Percentiles rank a stretch among this genome's conserved stretches.
Evolutionary conservation across 768 basidiomycete genomes (phyloP).

Genomic region (Trametes cinnabarina): DNA sequence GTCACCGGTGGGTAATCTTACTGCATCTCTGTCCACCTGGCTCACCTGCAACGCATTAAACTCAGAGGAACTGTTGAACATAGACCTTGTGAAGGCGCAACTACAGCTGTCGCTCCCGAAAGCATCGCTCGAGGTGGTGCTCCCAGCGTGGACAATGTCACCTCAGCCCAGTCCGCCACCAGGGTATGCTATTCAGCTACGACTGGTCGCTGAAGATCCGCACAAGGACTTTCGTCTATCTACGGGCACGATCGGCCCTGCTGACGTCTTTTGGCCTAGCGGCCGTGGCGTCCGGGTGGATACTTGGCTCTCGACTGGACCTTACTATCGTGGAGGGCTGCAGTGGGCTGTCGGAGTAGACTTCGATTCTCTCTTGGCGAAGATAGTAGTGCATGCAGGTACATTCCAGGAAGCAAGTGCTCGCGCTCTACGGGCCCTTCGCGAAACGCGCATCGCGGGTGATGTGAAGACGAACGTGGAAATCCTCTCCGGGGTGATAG

Average conservation of each 20-base stretch:
- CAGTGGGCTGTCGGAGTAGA: slow-evolving; percentile 5
- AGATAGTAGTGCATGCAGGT: slow-evolving; percentile 26
- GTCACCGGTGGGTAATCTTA: slow-evolving; percentile 24
- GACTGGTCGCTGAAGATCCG: slow-evolving; percentile 36
- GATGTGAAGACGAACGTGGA: slow-evolving; percentile 16
- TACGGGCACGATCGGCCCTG: slow-evolving; percentile 29
- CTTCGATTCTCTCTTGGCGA: slow-evolving; percentile 30
- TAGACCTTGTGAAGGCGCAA: slow-evolving; percentile 34
- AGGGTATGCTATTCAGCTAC: slow-evolving; percentile 33
- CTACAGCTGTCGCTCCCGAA: slow-evolving; percentile 22
- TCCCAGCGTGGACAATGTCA: background rate
- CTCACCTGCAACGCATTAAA: background rate
- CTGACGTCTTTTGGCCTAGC: slow-evolving; percentile 14
- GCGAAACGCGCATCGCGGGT: slow-evolving; percentile 1
- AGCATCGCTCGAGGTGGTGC: background rate
- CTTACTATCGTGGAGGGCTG: background rate
- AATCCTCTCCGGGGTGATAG: slow-evolving; percentile 12
- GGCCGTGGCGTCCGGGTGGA: slow-evolving; percentile 27
- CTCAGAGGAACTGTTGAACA: slow-evolving; percentile 14
- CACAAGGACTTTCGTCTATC: slow-evolving; percentile 30
- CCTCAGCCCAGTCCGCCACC: background rate
- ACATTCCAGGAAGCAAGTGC: slow-evolving; percentile 8
- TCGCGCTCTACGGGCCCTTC: slow-evolving; percentile 11
- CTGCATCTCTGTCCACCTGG: background rate
- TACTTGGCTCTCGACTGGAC: slow-evolving; percentile 20